Evolutionary conservation across 2,329 filamentous ascomycete genomes (phyloP), one percentile per base, ranked within the genome.

Genomic region (Claviceps africana): DNA sequence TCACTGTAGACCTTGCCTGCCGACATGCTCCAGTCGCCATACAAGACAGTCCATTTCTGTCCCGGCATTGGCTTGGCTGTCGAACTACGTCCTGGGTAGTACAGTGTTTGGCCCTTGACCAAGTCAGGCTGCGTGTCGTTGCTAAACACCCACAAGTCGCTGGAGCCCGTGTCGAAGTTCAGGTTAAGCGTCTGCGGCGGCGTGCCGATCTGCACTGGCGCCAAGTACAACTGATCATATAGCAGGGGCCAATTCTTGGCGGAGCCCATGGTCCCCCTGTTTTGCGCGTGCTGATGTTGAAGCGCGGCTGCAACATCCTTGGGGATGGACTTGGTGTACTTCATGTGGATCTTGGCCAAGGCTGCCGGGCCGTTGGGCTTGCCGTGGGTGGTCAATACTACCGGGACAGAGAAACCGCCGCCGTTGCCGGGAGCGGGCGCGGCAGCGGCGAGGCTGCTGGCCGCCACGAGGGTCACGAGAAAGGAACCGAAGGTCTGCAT

Each of bases 1-100:
- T 75, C 72, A 17, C 57, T 62, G 62, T 69, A 75, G 7, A 75
- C 72, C 28, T 67, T 60, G 13, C 73, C 73, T 42, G 61, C 64
- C 5, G 70, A 71, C 17, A 60, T 63, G 59, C 69, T 72, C 4
- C 65, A 62, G 51, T 75, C 72, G 19, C 70, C 72, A 51, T 75
- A 75, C 1, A 56, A 56, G 53, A 75, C 72, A 39, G 59, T 56
- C 73, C 72, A 75, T 2, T 61, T 60, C n/a, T 60, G 59, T 2
- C 70, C 70, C 1, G 56, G 52, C 30, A 73, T 55, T 52, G 63
- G 59, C 55, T 65, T 56, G 13, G 72, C 61, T 1, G 69, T 68
- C 13, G 63, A 66, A 54, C 69, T 72, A 47, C 63, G 59, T 28
- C 51, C 56, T 1, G 72, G 67, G 39, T 68, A 58, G 58, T 70